Percentiles rank a stretch among this genome's conserved stretches.
These are phyloP conservation scores for Carex cristatella DNA, from an alignment of 176 grass and related monocot genomes.

Conservation along the genomic window DNA sequence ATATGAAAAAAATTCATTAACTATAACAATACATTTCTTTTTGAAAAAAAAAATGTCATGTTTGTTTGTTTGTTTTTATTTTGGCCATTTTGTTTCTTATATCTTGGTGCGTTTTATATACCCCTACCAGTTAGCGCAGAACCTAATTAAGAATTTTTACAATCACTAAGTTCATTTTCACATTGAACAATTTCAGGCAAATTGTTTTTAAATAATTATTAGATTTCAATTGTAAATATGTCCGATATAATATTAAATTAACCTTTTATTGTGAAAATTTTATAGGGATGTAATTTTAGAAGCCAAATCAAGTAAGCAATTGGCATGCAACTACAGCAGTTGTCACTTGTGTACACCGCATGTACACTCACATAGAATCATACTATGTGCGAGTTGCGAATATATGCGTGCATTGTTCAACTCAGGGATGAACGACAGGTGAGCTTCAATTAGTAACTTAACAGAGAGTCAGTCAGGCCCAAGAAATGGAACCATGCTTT, in stretches of 20 bases:
- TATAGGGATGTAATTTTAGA: slow-evolving; percentile 84
- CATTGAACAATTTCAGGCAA: neutral
- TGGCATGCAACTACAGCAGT: slow-evolving; percentile 27
- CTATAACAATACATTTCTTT: neutral
- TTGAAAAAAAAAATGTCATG: neutral
- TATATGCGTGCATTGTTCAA: slow-evolving; percentile 71
- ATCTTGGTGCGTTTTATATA: neutral
- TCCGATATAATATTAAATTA: neutral
- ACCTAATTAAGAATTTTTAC: neutral
- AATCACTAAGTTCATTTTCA: neutral
- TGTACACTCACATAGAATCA: slow-evolving; percentile 58
- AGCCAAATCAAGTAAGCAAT: slow-evolving; percentile 42
- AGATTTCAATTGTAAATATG: neutral
- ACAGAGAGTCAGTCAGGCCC: neutral
- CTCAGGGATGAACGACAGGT: slow-evolving; percentile 95
- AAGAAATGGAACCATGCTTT: neutral
- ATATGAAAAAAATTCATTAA: neutral
- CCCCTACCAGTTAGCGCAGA: neutral
- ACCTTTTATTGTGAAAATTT: slow-evolving; percentile 4
- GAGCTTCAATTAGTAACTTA: slow-evolving; percentile 4
- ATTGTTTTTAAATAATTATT: neutral
- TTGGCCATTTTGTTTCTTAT: neutral
- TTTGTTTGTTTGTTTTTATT: neutral
- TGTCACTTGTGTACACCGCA: slow-evolving; percentile 53
- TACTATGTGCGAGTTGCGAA: slow-evolving; percentile 56